Percentiles rank a stretch among this genome's conserved stretches.
Conservation (phyloP, 2,329 filamentous ascomycete genomes). For the Aspergillus sp. region DNA sequence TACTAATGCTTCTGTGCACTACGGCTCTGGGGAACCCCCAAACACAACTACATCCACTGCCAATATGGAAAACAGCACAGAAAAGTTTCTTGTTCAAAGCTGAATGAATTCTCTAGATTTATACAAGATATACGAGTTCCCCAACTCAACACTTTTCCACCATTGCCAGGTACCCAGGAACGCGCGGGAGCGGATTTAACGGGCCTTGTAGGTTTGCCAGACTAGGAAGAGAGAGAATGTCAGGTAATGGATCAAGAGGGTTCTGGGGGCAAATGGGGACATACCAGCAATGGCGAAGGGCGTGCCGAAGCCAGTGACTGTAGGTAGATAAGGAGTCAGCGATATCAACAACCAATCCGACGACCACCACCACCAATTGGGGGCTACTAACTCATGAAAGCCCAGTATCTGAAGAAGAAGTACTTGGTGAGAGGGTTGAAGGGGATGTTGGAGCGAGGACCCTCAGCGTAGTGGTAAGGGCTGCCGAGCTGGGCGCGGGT, state of each 20-base stretch:
- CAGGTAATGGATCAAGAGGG: constrained; percentile 9
- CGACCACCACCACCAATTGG: constrained; percentile 4
- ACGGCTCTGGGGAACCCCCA: constrained; percentile 16
- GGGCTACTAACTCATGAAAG: constrained; percentile 64
- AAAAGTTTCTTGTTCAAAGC: constrained; percentile 19
- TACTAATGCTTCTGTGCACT: constrained; percentile 28
- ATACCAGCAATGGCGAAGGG: constrained; percentile 66
- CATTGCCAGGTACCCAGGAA: constrained; percentile 18
- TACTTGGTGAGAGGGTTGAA: constrained; percentile 92
- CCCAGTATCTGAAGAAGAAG: constrained; percentile 83
- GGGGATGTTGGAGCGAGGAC: constrained; percentile 88
- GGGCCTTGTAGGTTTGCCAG: constrained; percentile 68
- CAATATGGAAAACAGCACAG: neutral
- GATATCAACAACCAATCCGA: neutral
- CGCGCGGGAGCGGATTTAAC: constrained; percentile 29
- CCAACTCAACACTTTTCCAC: constrained; percentile 23
- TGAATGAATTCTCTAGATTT: constrained; percentile 39
- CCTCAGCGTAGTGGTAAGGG: constrained; percentile 98
- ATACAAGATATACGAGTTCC: constrained; percentile 38
- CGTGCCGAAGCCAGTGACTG: constrained; percentile 58
- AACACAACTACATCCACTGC: constrained; percentile 12
- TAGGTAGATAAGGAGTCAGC: constrained; percentile 38
- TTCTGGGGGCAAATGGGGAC: constrained; percentile 24
- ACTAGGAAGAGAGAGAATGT: constrained; percentile 45
- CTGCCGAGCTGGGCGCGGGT: constrained; percentile 82